These are phyloP conservation scores for Parasarocladium wereldwijsianum DNA, from an alignment of 2,329 filamentous ascomycete genomes.

Conservation along the genomic window DNA sequence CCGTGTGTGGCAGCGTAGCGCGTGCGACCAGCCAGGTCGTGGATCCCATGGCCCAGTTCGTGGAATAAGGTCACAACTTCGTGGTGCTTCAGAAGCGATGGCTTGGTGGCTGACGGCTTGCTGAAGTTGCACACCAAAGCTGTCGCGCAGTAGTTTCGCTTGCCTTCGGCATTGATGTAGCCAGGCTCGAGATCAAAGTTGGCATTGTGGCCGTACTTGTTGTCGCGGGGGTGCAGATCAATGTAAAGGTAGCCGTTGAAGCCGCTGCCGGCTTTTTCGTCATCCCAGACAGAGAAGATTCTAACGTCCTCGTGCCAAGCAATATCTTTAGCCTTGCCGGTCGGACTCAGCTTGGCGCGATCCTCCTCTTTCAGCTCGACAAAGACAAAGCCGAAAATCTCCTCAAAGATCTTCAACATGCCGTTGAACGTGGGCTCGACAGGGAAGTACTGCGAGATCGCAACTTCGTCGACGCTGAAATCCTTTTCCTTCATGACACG, in stretches of 20 bases:
- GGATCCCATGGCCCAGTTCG: slow-evolving; percentile 57
- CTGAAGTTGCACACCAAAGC: slow-evolving; percentile 77
- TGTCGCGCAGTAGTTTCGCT: slow-evolving; percentile 60
- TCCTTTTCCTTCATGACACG: slow-evolving; percentile 69
- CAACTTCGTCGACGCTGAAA: slow-evolving; percentile 64
- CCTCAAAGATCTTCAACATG: slow-evolving; percentile 74
- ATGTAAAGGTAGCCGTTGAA: slow-evolving; percentile 78
- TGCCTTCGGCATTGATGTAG: slow-evolving; percentile 51
- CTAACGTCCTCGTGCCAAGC: slow-evolving; percentile 76
- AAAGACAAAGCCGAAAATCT: slow-evolving; percentile 67
- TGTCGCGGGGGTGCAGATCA: slow-evolving; percentile 63
- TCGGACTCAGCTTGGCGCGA: slow-evolving; percentile 47
- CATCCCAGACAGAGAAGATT: slow-evolving; percentile 71
- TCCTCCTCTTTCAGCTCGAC: slow-evolving; percentile 57
- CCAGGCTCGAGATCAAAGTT: slow-evolving; percentile 73
- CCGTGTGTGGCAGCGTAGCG: slow-evolving; percentile 54
- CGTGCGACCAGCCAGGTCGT: slow-evolving; percentile 49
- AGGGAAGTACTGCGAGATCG: slow-evolving; percentile 76
- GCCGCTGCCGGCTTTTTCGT: slow-evolving; percentile 50
- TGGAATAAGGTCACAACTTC: slow-evolving; percentile 77
- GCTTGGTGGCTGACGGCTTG: slow-evolving; percentile 63
- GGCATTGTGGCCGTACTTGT: slow-evolving; percentile 75
- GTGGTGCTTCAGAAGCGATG: slow-evolving; percentile 66
- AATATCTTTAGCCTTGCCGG: slow-evolving; percentile 55
- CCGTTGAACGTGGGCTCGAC: slow-evolving; percentile 56